phyloP scores from a whole-genome alignment of 1,284 basidiomycete species.

The Papiliotrema terrestris region DNA sequence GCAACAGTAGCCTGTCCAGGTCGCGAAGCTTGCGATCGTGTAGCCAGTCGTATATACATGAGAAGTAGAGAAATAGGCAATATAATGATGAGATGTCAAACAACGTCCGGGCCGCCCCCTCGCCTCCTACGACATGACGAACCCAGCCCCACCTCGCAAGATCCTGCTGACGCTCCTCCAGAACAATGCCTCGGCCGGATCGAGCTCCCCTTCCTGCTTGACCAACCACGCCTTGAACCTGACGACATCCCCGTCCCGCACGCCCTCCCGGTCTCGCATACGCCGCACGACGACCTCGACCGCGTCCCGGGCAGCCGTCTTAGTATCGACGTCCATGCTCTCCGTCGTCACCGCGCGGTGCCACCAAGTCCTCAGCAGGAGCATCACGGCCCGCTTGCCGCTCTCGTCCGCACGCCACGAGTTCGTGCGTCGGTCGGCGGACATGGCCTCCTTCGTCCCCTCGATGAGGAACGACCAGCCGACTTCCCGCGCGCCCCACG shows the following conservation, averaged over 20 bases:
- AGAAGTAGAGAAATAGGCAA: too few species aligned
- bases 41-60: too few species aligned
- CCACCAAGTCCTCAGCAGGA: slow-evolving; percentile 44
- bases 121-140: slow-evolving; percentile 33
- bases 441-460: slow-evolving; percentile 32
- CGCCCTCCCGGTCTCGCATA: slow-evolving; percentile 40
- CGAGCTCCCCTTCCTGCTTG: slow-evolving; percentile 39
- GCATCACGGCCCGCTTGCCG: slow-evolving; percentile 41
- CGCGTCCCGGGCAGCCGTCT: slow-evolving; percentile 35
- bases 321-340: slow-evolving; percentile 36
- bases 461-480: slow-evolving; percentile 49
- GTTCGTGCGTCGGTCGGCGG: slow-evolving; percentile 37
- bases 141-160: slow-evolving; percentile 34
- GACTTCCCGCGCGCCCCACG: slow-evolving; percentile 48
- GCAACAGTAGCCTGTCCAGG: too few species aligned
- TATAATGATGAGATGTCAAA: too few species aligned
- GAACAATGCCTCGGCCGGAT: slow-evolving; percentile 39
- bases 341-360: slow-evolving; percentile 41
- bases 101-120: neutral
- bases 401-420: slow-evolving; percentile 41
- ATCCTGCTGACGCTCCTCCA: slow-evolving; percentile 42
- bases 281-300: slow-evolving; percentile 41
- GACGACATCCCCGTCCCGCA: slow-evolving; percentile 37
- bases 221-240: slow-evolving; percentile 31
- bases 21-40: too few species aligned